A percentile compares a stretch with the other conserved stretches of the same genome.
Conservation (phyloP, 768 basidiomycete species). For the Inosperma sp. region DNA sequence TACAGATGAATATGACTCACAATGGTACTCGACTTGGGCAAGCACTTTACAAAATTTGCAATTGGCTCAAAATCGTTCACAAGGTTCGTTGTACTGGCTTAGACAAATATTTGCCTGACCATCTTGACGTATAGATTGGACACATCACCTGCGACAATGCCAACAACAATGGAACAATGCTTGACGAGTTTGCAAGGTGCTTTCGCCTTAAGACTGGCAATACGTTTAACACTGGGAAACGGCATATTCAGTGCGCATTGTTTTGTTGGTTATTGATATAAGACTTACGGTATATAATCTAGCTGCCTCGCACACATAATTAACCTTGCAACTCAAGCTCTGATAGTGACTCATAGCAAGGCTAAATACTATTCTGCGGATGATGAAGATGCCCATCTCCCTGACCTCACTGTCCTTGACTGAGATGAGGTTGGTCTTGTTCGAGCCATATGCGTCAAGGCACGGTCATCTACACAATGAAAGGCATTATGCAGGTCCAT, state of each 20-base stretch:
- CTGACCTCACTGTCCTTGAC: neutral
- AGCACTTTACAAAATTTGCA: constrained; percentile 18
- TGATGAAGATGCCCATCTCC: constrained; percentile 13
- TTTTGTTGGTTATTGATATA: neutral
- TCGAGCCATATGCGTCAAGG: constrained; percentile 22
- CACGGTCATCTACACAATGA: constrained; percentile 15
- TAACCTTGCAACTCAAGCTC: too few relatives aligned
- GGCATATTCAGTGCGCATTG: constrained; percentile 14
- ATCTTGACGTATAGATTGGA: constrained; percentile 1
- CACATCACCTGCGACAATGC: too few relatives aligned
- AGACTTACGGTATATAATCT: constrained; percentile 34
- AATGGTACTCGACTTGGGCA: constrained; percentile 31
- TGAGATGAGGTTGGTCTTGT: constrained; percentile 29
- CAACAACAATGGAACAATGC: too few relatives aligned
- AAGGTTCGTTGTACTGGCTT: neutral
- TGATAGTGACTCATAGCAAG: constrained; percentile 25
- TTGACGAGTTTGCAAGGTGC: too few relatives aligned
- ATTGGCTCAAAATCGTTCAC: neutral
- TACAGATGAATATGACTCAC: constrained; percentile 27
- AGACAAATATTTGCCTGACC: neutral
- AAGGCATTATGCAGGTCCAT: constrained; percentile 11
- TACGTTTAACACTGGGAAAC: neutral
- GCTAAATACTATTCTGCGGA: constrained; percentile 22
- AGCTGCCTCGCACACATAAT: too few relatives aligned
- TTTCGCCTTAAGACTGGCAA: neutral